Evolutionary conservation across 2,329 filamentous ascomycete genomes (phyloP).

Genomic region (Aureobasidium sp.): DNA sequence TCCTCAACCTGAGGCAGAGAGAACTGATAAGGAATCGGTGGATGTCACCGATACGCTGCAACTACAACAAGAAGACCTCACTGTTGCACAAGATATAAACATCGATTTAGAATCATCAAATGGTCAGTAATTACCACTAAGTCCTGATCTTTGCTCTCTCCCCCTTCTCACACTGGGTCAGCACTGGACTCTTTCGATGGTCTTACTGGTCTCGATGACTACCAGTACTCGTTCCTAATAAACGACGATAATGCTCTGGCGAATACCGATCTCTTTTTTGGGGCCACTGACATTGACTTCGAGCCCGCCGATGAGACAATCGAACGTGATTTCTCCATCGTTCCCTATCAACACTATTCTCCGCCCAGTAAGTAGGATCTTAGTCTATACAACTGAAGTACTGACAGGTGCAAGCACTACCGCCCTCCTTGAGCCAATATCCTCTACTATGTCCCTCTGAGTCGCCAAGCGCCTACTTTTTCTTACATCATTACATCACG

Average conservation of each 20-base stretch:
- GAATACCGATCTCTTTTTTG: background rate
- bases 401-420: background rate
- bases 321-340: background rate
- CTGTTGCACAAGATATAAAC: background rate
- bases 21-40: background rate
- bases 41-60: no score
- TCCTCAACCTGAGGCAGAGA: background rate
- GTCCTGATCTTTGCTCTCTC: background rate
- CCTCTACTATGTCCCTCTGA: constrained; percentile 11
- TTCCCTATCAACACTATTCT: constrained; percentile 4
- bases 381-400: background rate
- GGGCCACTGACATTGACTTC: background rate
- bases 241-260: background rate
- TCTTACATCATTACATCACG: constrained; percentile 13
- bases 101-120: background rate
- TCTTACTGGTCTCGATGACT: background rate
- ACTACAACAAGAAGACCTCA: background rate
- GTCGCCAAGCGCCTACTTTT: constrained; percentile 11
- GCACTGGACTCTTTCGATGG: background rate
- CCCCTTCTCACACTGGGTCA: background rate
- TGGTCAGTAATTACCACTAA: background rate
- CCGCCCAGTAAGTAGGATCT: background rate
- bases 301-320: constrained; percentile 4
- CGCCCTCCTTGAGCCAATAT: constrained; percentile 10
- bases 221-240: background rate